Evolutionary conservation across 2,329 filamentous ascomycete genomes (phyloP).

Genomic region (Leptosphaerulina australis): DNA sequence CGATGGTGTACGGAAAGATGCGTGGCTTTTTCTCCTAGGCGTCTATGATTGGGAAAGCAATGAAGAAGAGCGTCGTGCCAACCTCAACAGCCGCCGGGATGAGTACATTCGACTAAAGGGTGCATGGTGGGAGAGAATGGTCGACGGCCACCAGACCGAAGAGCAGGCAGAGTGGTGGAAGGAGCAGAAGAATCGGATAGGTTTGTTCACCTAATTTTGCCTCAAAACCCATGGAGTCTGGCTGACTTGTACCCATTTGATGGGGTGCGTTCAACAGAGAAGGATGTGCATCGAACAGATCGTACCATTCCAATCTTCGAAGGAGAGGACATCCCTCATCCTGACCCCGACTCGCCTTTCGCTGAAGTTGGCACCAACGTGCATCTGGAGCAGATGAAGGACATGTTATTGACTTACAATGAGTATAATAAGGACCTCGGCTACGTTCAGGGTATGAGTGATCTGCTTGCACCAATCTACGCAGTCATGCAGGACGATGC

Average conservation of each 20-base stretch:
- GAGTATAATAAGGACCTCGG: slow-evolving; percentile 95
- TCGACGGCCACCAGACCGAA: slow-evolving; percentile 78
- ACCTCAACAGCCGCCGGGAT: slow-evolving; percentile 84
- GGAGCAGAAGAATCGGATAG: slow-evolving; percentile 90
- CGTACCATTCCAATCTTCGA: slow-evolving; percentile 93
- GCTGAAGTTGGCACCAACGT: slow-evolving; percentile 93
- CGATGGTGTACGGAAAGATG: slow-evolving; percentile 92
- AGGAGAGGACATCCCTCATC: slow-evolving; percentile 94
- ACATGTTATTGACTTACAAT: slow-evolving; percentile 98
- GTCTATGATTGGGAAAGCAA: slow-evolving; percentile 95
- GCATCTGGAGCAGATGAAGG: slow-evolving; percentile 98
- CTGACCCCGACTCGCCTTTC: slow-evolving; percentile 94
- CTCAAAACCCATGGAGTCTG: slow-evolving; percentile 13
- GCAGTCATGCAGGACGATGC: slow-evolving; percentile 98
- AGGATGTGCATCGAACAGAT: slow-evolving; percentile 97
- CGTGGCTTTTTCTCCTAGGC: slow-evolving; percentile 91
- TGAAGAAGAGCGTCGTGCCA: slow-evolving; percentile 78
- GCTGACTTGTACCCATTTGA: slow-evolving; percentile 60
- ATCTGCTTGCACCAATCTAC: slow-evolving; percentile 93
- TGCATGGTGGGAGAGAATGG: slow-evolving; percentile 92
- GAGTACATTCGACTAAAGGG: slow-evolving; percentile 94
- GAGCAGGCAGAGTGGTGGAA: slow-evolving; percentile 96
- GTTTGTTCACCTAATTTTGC: slow-evolving; percentile 61
- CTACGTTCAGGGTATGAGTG: slow-evolving; percentile 99
- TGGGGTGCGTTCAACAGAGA: slow-evolving; percentile 72